Conservation (phyloP, 306 rosid genomes). For the Oemleria cerasiformis region DNA sequence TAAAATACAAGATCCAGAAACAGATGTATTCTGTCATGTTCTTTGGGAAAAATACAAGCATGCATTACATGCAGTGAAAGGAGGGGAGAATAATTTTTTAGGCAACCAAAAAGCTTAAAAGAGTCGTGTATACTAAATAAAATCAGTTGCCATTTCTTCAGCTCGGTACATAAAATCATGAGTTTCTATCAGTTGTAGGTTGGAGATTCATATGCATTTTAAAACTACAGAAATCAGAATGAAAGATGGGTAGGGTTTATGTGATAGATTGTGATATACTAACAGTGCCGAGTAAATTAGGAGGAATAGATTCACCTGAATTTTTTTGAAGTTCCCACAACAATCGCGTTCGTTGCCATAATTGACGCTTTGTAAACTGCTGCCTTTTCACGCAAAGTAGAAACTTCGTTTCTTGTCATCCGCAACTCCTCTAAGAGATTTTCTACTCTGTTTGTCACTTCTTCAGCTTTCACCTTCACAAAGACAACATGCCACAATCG, state of each 20-base stretch:
- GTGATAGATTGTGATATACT: not conserved
- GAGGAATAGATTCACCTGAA: conserved; percentile 50
- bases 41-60: no score
- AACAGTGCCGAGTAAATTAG: not conserved
- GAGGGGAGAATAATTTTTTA: no score
- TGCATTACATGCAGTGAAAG: no score
- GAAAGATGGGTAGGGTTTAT: not conserved
- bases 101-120: not conserved
- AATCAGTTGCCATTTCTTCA: not conserved
- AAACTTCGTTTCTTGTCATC: conserved; percentile 60
- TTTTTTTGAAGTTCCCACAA: conserved; percentile 64
- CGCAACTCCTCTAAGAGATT: conserved; percentile 79
- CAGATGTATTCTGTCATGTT: no score
- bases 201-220: not conserved
- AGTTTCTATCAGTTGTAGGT: not conserved
- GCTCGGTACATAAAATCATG: not conserved
- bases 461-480: conserved; percentile 88
- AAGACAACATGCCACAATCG: conserved; percentile 17
- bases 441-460: conserved; percentile 73
- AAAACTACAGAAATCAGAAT: not conserved
- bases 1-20: not conserved
- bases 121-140: not conserved
- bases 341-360: conserved; percentile 53
- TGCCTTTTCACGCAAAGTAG: conserved; percentile 67
- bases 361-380: conserved; percentile 81